Base-by-base conservation (phyloP, 768 basidiomycete genomes). In the Mycena galopus region DNA sequence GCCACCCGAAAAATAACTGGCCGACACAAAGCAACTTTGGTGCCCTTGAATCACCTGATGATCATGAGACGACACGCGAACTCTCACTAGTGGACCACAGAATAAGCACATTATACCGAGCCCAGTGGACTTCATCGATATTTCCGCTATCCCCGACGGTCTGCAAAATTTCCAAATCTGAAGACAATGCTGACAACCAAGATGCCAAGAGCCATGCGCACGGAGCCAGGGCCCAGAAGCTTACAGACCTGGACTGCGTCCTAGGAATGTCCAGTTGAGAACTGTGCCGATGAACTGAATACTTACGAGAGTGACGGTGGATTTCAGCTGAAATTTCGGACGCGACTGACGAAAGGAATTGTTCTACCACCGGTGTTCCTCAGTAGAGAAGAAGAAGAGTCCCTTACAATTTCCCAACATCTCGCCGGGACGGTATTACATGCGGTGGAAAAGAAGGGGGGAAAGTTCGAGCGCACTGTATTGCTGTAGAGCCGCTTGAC, bases 1-100 rank as follows among this genome's bases (percentile, higher is more conserved):
- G 76, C 60, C 74, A 79, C 0, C 77, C 76, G 53, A 76, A 78
- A 64, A 77, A 79, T 9, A 76, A 14, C 32, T 79, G 78, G 4
- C 75, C 76, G 16, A 74, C 64, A 56, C 61, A n/a, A 72, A 23
- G 75, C 73, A 35, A 77, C 78, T 78, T 17, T 4, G 42, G n/a
- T n/a, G 7, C 5, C 37, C 3, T 32, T n/a, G 17, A 30, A 37
- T 57, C 32, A 73, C 42, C 32, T 10, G 0, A n/a, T n/a, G n/a
- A n/a, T n/a, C 37, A n/a, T n/a, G n/a, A n/a, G n/a, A n/a, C 60
- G 8, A 11, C 6, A 8, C 11, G 19, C 10, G 39, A 32, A 51
- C 5, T 16, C 71, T n/a, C 58, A 77, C 76, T 74, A 5, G 65
- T 44, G 29, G 70, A 73, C 0, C 72, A 73, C 35, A 77, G 37